phyloP scores from a whole-genome alignment of 192 early-diverging fungal genomes.

The Entomortierella lignicola region DNA sequence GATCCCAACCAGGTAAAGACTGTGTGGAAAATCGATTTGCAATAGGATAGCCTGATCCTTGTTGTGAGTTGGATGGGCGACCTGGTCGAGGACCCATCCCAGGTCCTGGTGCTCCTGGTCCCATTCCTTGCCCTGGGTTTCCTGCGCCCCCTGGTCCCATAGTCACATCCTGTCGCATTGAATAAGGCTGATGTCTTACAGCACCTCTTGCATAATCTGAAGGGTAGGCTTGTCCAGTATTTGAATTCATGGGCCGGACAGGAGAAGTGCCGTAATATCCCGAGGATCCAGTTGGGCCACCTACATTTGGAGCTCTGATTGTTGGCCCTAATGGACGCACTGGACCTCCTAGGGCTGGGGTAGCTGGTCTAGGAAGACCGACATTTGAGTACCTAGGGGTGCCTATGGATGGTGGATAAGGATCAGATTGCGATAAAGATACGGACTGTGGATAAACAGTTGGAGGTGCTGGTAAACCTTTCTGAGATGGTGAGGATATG shows the following conservation, averaged over 20 bases:
- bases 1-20: constrained; percentile 48
- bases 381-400: constrained; percentile 24
- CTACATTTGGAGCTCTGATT: constrained; percentile 25
- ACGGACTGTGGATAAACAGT: constrained; percentile 19
- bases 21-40: constrained; percentile 44
- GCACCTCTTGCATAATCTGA: constrained; percentile 27
- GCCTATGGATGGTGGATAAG: constrained; percentile 12
- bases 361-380: constrained; percentile 24
- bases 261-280: constrained; percentile 31
- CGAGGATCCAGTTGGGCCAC: constrained; percentile 12
- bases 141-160: constrained; percentile 19
- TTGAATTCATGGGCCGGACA: constrained; percentile 26
- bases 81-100: constrained; percentile 23
- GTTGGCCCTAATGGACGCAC: constrained; percentile 26
- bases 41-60: constrained; percentile 15
- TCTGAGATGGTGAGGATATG: constrained; percentile 22
- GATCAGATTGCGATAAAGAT: constrained; percentile 11
- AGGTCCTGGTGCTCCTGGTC: constrained; percentile 25
- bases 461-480: constrained; percentile 13
- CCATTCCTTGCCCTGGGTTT: constrained; percentile 15
- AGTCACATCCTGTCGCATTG: constrained; percentile 16
- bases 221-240: constrained; percentile 32
- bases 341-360: constrained; percentile 18
- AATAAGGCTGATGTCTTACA: constrained; percentile 9
- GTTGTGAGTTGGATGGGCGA: constrained; percentile 12